Evolutionary conservation across 805 yeast genomes (phyloP), one percentile per base, ranked within the genome.

Genomic region (Lachancea dasiensis): DNA sequence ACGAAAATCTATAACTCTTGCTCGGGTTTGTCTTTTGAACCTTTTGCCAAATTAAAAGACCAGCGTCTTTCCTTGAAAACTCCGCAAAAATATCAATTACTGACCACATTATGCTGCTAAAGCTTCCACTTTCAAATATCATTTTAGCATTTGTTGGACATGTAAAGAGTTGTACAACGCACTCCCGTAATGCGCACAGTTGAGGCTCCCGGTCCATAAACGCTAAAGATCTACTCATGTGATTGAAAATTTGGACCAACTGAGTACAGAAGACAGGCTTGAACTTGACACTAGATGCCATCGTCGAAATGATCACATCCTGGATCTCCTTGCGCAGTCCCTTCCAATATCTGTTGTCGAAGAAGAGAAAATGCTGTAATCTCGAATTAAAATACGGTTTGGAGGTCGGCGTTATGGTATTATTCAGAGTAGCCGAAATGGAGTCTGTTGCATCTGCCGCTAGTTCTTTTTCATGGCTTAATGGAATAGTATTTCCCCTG

Each of bases 171-270:
- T 92, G 98, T 0, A 90, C 79, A 0, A 94, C 78, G 15, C 90
- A 63, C 26, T 80, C 75, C 26, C 79, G 72, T 65, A 89, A 69
- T 3, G 84, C 70, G 9, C 90, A 85, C 38, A 75, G 62, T 49
- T 87, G 95, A 0, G 96, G 95, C 52, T 92, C 97, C 43, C 95
- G 70, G 52, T 92, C 99, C 45, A 77, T 65, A 15, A 60, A 52
- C n/a, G 77, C 74, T 38, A 72, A 61, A 8, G 69, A 63, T 11
- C 67, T 68, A 3, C 77, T 51, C 32, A 72, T 57, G 20, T 63
- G 72, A 34, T 75, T 80, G 46, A 73, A 76, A 0, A 80, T 67
- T 28, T 70, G 69, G 11, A 77, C 63, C 28, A 77, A 65, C 41
- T 80, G 85, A 11, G 60, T 52, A 14, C 79, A 65, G 39, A 80